phyloP scores from a whole-genome alignment of 2,329 filamentous ascomycete genomes.

The Aspergillus fischeri region DNA sequence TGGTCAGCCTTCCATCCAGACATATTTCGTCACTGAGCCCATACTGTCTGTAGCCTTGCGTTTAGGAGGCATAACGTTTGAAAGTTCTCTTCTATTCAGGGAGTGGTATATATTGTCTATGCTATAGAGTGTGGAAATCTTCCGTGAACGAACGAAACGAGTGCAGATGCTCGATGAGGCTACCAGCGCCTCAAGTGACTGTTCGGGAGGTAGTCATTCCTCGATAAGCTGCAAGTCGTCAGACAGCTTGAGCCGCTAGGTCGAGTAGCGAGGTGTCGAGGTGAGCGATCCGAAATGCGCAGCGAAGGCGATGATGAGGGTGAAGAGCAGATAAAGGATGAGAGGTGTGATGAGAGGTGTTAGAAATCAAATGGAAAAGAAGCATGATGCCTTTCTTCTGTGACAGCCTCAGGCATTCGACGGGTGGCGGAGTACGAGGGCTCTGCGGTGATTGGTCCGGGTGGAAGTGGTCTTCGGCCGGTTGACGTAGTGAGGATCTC shows the following conservation, averaged over 20 bases:
- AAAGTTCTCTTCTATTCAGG: not conserved
- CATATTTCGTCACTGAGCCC: slow-evolving; percentile 22
- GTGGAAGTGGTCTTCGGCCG: slow-evolving; percentile 2
- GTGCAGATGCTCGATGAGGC: slow-evolving; percentile 11
- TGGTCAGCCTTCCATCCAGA: slow-evolving; percentile 28
- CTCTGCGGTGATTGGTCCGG: slow-evolving; percentile 6
- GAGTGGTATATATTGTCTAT: slow-evolving; percentile 16
- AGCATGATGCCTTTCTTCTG: slow-evolving; percentile 4
- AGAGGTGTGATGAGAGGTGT: not conserved
- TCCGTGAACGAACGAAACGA: slow-evolving; percentile 4
- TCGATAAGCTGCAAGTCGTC: slow-evolving; percentile 6
- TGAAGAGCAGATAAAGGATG: not conserved
- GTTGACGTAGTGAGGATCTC: slow-evolving; percentile 16
- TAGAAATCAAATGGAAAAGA: not conserved
- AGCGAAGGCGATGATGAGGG: not conserved
- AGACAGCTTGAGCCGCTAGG: not conserved
- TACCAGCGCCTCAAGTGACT: slow-evolving; percentile 17
- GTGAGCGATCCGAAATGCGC: not conserved
- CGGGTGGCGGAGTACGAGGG: not conserved
- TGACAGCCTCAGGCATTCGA: slow-evolving; percentile 22
- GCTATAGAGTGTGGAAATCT: not conserved
- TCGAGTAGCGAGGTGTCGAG: not conserved
- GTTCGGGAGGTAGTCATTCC: slow-evolving; percentile 6
- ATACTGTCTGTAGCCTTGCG: slow-evolving; percentile 60
- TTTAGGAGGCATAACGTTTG: slow-evolving; percentile 61